Percentiles rank a stretch among this genome's conserved stretches.
These are phyloP conservation scores for Scheffersomyces ergatensis DNA, from an alignment of 805 yeast genomes.

Conservation along the genomic window DNA sequence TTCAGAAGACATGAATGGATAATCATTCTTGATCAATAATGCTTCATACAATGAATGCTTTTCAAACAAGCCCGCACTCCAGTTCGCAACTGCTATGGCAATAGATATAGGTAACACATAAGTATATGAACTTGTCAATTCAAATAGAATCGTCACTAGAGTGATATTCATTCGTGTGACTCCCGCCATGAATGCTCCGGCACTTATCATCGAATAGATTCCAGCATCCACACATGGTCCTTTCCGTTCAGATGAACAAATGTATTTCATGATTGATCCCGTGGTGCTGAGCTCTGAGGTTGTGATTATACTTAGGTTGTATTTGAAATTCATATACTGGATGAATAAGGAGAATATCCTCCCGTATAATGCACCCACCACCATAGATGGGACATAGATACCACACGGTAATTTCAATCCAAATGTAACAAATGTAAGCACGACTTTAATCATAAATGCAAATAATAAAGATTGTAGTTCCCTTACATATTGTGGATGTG, in stretches of 20 bases:
- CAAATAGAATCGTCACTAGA: constrained; percentile 49
- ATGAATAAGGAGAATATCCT: constrained; percentile 44
- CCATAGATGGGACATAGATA: constrained; percentile 64
- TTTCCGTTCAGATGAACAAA: constrained; percentile 12
- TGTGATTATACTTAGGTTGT: constrained; percentile 4
- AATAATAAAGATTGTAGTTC: constrained; percentile 30
- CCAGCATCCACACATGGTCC: constrained; percentile 43
- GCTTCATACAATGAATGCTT: constrained; percentile 50
- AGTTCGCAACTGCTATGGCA: constrained; percentile 54
- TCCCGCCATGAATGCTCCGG: constrained; percentile 59
- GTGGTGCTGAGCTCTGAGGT: neutral
- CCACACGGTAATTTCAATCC: constrained; percentile 62
- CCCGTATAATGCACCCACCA: constrained; percentile 60
- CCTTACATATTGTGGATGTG: constrained; percentile 20
- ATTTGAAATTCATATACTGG: constrained; percentile 31
- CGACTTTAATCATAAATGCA: constrained; percentile 45
- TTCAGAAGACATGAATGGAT: constrained; percentile 51
- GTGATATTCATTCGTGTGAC: constrained; percentile 56
- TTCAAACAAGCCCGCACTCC: constrained; percentile 54
- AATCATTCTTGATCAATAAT: constrained; percentile 44
- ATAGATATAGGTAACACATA: constrained; percentile 57
- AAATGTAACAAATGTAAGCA: constrained; percentile 51
- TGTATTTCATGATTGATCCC: constrained; percentile 9
- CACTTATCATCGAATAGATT: constrained; percentile 52
- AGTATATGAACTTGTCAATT: constrained; percentile 54